phyloP scores from a whole-genome alignment of 768 basidiomycete species.

The Russula vinacea region DNA sequence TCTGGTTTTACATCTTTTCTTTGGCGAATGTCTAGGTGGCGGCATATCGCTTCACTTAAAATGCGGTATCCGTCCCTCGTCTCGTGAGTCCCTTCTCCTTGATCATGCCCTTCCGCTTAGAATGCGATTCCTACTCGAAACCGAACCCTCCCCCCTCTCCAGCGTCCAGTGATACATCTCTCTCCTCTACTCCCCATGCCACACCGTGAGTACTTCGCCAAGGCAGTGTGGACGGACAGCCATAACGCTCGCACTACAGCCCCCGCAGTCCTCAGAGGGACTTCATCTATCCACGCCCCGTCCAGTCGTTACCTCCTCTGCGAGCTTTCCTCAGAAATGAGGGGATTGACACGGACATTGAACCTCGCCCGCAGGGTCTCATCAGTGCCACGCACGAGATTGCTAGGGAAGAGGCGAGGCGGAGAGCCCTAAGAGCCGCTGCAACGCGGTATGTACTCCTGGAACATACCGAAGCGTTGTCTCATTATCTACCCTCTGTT shows the following conservation, averaged over 20 bases:
- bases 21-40: slow-evolving; percentile 21
- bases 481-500: slow-evolving; percentile 3
- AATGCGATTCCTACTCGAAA: slow-evolving; percentile 23
- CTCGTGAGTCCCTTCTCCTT: slow-evolving; percentile 20
- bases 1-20: slow-evolving; percentile 17
- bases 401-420: slow-evolving; percentile 25
- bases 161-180: slow-evolving; percentile 21
- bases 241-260: slow-evolving; percentile 3
- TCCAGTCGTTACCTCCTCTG: slow-evolving; percentile 27
- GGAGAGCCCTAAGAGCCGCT: slow-evolving; percentile 21
- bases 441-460: slow-evolving; percentile 22
- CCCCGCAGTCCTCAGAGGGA: slow-evolving; percentile 19
- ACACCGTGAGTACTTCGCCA: slow-evolving; percentile 16
- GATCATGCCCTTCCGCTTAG: slow-evolving; percentile 27
- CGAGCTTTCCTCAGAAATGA: slow-evolving; percentile 25
- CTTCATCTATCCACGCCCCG: slow-evolving; percentile 13
- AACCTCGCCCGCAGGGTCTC: slow-evolving; percentile 3
- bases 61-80: slow-evolving; percentile 17
- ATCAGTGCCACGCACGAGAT: slow-evolving; percentile 14
- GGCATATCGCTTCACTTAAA: slow-evolving; percentile 26
- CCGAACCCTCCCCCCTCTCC: slow-evolving; percentile 20
- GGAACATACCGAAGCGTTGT: background rate
- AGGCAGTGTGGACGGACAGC: background rate
- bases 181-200: slow-evolving; percentile 11
- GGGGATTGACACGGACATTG: slow-evolving; percentile 24